Conservation (phyloP, 2,329 filamentous ascomycete genomes). For the Trichoderma lentiforme region DNA sequence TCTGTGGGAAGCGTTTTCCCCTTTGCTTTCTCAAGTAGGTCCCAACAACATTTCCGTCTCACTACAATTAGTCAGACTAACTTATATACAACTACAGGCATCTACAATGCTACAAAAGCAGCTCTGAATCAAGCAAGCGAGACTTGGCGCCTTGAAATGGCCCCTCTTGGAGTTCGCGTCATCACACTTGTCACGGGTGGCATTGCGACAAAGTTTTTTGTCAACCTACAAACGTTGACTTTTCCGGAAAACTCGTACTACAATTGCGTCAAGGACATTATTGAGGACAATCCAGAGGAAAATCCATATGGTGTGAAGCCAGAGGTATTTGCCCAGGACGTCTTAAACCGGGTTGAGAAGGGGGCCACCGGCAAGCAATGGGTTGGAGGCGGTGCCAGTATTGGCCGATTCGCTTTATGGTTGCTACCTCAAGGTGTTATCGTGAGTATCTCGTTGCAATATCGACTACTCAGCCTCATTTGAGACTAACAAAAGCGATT, state of each 20-base stretch:
- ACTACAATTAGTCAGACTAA: not conserved
- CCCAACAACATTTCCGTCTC: not conserved
- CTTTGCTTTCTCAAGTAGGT: constrained; percentile 1
- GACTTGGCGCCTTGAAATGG: constrained; percentile 26
- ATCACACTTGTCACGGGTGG: constrained; percentile 25
- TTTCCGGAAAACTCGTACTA: constrained; percentile 24
- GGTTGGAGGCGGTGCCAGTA: constrained; percentile 22
- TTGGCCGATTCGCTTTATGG: constrained; percentile 10
- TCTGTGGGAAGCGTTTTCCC: not conserved
- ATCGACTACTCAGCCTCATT: not conserved
- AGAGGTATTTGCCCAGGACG: constrained; percentile 19
- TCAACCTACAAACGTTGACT: not conserved
- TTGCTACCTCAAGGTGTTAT: constrained; percentile 1
- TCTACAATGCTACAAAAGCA: constrained; percentile 28
- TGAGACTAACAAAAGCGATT: not conserved
- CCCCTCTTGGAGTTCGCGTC: constrained; percentile 27
- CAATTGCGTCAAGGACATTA: constrained; percentile 6
- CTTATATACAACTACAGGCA: constrained; percentile 17
- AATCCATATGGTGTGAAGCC: constrained; percentile 16
- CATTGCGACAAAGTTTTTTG: constrained; percentile 19
- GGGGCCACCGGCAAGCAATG: constrained; percentile 22
- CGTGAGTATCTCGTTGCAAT: not conserved
- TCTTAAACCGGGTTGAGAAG: constrained; percentile 23
- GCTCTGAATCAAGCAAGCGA: constrained; percentile 25
- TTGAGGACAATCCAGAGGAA: constrained; percentile 3